These are phyloP conservation scores for Elsinoe necatrix DNA, from an alignment of 2,329 filamentous ascomycete genomes.

Conservation along the genomic window DNA sequence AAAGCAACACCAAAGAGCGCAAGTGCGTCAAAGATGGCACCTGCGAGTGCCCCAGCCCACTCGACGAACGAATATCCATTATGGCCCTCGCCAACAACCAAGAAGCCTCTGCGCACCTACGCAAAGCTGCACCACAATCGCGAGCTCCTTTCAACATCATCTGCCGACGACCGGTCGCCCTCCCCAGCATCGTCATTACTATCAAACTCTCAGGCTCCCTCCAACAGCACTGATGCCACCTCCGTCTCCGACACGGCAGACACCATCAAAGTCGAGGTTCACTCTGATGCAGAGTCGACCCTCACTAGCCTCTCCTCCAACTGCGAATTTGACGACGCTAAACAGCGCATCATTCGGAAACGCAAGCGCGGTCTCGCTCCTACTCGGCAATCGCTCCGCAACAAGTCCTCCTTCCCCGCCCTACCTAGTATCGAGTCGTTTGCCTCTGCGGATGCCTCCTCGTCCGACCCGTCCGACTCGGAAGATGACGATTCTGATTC, in stretches of 20 bases:
- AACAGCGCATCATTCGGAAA: conserved; percentile 30
- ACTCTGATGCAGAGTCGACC: conserved; percentile 25
- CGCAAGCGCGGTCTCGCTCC: conserved; percentile 21
- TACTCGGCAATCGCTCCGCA: conserved; percentile 18
- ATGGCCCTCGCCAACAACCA: neutral
- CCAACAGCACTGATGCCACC: conserved; percentile 17
- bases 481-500: conserved; percentile 16
- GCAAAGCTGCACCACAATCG: conserved; percentile 8
- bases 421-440: conserved; percentile 25
- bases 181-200: conserved; percentile 17
- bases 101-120: conserved; percentile 1
- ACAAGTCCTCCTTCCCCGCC: conserved; percentile 18
- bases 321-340: conserved; percentile 32
- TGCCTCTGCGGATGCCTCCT: neutral
- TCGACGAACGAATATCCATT: neutral
- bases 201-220: conserved; percentile 16
- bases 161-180: conserved; percentile 13
- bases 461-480: conserved; percentile 14
- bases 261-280: conserved; percentile 11
- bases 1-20: neutral
- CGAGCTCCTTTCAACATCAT: conserved; percentile 12
- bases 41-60: neutral
- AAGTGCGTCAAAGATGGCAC: neutral
- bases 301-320: conserved; percentile 34
- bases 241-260: conserved; percentile 17